Evolutionary conservation across 805 yeast species (phyloP).

Genomic region (Saccharomycopsis sp.): DNA sequence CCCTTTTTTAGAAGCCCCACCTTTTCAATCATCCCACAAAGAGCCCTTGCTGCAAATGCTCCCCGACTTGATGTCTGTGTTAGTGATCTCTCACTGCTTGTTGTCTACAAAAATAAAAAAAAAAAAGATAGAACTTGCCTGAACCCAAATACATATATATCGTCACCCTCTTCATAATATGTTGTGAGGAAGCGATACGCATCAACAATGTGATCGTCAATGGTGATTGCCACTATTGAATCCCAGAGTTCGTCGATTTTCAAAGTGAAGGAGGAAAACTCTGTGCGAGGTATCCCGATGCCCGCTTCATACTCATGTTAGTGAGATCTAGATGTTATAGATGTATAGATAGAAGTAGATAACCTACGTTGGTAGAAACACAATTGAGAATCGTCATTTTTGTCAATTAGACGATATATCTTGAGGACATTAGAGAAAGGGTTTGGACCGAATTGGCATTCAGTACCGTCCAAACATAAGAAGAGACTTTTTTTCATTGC

Average conservation of each 20-base stretch:
- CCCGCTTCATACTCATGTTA: conserved; percentile 39
- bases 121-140: conserved; percentile 25
- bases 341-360: too few relatives aligned
- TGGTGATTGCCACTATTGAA: conserved; percentile 44
- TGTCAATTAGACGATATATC: conserved; percentile 45
- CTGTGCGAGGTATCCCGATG: conserved; percentile 37
- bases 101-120: conserved; percentile 11
- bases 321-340: too few relatives aligned
- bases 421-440: conserved; percentile 52
- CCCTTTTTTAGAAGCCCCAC: conserved; percentile 56
- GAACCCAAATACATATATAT: conserved; percentile 52
- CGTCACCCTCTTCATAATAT: conserved; percentile 43
- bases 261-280: conserved; percentile 21
- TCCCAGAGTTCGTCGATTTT: conserved; percentile 30
- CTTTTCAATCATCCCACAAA: conserved; percentile 58
- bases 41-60: conserved; percentile 56
- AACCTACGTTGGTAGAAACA: conserved; percentile 53
- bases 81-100: not conserved
- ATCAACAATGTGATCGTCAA: conserved; percentile 50
- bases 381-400: conserved; percentile 37
- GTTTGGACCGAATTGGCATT: conserved; percentile 47
- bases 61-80: conserved; percentile 38
- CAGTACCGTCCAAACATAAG: conserved; percentile 60
- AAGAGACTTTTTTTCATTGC: conserved; percentile 36
- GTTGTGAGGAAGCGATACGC: conserved; percentile 50